Base-by-base conservation (phyloP, 106 monocot genomes). In the Cymbidium sinense region DNA sequence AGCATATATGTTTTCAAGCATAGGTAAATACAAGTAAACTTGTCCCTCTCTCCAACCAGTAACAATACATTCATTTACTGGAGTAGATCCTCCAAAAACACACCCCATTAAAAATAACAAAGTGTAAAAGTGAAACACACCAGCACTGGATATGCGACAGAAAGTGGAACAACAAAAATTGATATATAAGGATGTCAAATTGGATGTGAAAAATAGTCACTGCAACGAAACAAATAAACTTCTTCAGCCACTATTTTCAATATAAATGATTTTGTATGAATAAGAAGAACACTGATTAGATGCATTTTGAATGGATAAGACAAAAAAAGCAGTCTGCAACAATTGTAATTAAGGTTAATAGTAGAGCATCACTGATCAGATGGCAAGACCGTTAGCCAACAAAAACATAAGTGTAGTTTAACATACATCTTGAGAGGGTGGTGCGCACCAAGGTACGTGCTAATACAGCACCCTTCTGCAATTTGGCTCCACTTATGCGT, bases 391-490 rank as follows among this genome's bases (percentile, higher is more conserved):
- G n/a, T 27, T 27, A 11, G 29, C 17, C 2, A 15, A 47, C 13
- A 47, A 47, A 47, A 69, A 31, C 1, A 33, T 11, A 69, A 69
- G 33, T 67, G 34, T 69, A 69, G 33, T 69, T 69, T 28, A 74
- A 50, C 90, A 58, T 88, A 99, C 99, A 99, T 99, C 92, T 95
- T 37, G 99, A 83, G 82, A 99, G 87, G 23, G 99, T 99, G 50
- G 90, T 95, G 71, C 92, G 92, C 50, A 95, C 86, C 78, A 99
- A 79, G 8, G 84, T 81, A 34, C 92, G 94, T 39, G 95, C 78
- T 43, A 99, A 50, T 34, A 99, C 4, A 37, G 90, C 92, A 51
- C 82, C 73, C 77, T 93, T 95, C 35, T 85, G 87, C 72, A 85
- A 77, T 18, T 58, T 77, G 28, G 83, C 76, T 73, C 80, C 89